These are phyloP conservation scores for Zygoascus bituminiphila DNA, from an alignment of 805 yeast species.

Conservation along the genomic window DNA sequence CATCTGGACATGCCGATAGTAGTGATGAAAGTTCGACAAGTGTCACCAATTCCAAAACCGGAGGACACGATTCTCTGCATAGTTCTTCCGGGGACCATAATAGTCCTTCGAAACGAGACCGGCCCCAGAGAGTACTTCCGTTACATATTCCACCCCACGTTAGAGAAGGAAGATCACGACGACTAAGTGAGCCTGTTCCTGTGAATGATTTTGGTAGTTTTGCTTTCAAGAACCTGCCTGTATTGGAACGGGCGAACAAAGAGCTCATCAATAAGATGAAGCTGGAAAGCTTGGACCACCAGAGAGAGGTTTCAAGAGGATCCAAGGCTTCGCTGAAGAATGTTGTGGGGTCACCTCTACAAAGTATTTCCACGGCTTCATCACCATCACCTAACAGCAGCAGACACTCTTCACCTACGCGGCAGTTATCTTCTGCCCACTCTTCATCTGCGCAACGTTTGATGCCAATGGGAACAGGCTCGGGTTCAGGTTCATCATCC, in stretches of 20 bases:
- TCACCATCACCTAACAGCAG: conserved; percentile 25
- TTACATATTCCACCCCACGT: conserved; percentile 46
- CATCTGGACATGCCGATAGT: conserved; percentile 9
- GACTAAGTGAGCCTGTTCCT: conserved; percentile 59
- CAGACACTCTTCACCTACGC: conserved; percentile 13
- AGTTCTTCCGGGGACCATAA: conserved; percentile 21
- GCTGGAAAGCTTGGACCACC: conserved; percentile 6
- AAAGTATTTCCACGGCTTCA: not conserved
- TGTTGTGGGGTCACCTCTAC: not conserved
- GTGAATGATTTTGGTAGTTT: conserved; percentile 76
- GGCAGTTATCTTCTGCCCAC: conserved; percentile 5
- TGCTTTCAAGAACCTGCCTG: conserved; percentile 79
- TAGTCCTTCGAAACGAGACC: conserved; percentile 4
- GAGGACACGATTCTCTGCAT: conserved; percentile 25
- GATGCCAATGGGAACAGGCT: not conserved
- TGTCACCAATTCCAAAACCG: conserved; percentile 2
- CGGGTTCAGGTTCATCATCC: not conserved
- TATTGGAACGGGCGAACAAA: conserved; percentile 86
- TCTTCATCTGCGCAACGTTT: conserved; percentile 1
- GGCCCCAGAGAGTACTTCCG: conserved; percentile 25
- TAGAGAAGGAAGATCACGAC: conserved; percentile 59
- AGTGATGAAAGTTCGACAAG: conserved; percentile 7
- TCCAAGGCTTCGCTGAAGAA: not conserved
- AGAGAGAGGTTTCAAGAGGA: not conserved
- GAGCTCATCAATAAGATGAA: conserved; percentile 84